Evolutionary conservation across 805 yeast genomes (phyloP).

Genomic region (Priceomyces melissophilus): DNA sequence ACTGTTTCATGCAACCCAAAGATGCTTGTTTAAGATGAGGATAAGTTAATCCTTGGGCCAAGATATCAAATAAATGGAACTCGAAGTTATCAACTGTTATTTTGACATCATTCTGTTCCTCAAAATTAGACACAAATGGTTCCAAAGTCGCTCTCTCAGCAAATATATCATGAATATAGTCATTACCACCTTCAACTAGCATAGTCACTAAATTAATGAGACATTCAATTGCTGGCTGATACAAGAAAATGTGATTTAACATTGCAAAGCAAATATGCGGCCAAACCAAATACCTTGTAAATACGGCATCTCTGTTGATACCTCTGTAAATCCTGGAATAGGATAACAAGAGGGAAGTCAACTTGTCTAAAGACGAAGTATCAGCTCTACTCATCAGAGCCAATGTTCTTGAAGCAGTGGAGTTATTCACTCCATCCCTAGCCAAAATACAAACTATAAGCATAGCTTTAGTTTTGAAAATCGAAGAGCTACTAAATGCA

Average conservation of each 20-base stretch:
- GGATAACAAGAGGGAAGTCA: slow-evolving; percentile 42
- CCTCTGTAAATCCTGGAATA: slow-evolving; percentile 49
- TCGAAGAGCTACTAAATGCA: slow-evolving; percentile 52
- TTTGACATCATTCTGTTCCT: slow-evolving; percentile 34
- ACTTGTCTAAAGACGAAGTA: slow-evolving; percentile 23
- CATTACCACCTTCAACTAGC: slow-evolving; percentile 17
- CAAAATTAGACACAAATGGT: slow-evolving; percentile 40
- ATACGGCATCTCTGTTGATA: slow-evolving; percentile 40
- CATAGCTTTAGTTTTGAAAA: slow-evolving; percentile 65
- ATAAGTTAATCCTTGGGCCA: slow-evolving; percentile 56
- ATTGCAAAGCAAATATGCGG: slow-evolving; percentile 29
- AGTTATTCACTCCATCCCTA: slow-evolving; percentile 59
- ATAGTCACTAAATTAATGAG: slow-evolving; percentile 25
- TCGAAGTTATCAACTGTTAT: slow-evolving; percentile 49
- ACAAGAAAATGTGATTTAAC: slow-evolving; percentile 25
- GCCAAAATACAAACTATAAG: slow-evolving; percentile 68
- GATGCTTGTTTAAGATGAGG: slow-evolving; percentile 55
- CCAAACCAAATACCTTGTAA: slow-evolving; percentile 53
- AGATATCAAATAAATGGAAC: slow-evolving; percentile 42
- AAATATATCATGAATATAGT: slow-evolving; percentile 25
- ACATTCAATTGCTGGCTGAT: slow-evolving; percentile 31
- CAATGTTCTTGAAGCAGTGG: slow-evolving; percentile 34
- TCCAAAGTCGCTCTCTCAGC: slow-evolving; percentile 38
- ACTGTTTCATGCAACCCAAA: slow-evolving; percentile 38
- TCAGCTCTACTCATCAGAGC: slow-evolving; percentile 22